phyloP scores from a whole-genome alignment of 176 grass and related monocot species.

The Poa annua region DNA sequence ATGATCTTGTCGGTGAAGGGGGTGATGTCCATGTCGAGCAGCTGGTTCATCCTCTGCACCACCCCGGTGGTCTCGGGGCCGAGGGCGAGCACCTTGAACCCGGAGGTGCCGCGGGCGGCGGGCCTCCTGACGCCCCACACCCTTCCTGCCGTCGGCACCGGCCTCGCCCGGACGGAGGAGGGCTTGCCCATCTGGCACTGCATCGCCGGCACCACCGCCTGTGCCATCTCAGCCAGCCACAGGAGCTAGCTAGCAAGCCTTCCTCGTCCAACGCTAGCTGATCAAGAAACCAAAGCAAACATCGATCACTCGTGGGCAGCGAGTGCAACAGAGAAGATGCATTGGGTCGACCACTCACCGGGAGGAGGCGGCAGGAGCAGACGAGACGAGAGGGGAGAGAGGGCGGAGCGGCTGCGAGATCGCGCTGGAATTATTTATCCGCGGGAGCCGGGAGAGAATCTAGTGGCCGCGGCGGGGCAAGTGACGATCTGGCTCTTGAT shows the following conservation, averaged over 20 bases:
- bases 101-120: constrained; percentile 48
- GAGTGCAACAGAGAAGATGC: constrained; percentile 8
- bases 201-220: constrained; percentile 83
- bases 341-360: constrained; percentile 26
- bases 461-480: constrained; percentile 37
- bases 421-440: background rate
- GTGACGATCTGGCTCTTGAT: constrained; percentile 48
- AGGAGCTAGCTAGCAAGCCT: background rate
- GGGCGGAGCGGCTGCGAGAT: background rate
- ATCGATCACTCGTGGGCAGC: background rate
- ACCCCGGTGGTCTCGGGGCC: constrained; percentile 58
- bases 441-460: background rate
- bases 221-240: constrained; percentile 56
- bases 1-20: constrained; percentile 83
- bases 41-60: constrained; percentile 76
- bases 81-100: constrained; percentile 84
- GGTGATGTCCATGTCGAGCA: constrained; percentile 92
- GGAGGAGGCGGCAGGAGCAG: background rate
- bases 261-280: background rate
- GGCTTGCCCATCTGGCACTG: constrained; percentile 68
- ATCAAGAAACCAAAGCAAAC: background rate
- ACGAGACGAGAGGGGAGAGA: background rate
- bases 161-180: constrained; percentile 41
- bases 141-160: constrained; percentile 45
- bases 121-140: constrained; percentile 68